Conservation (phyloP, 148 eudicot species). For the Rhododendron vialii region DNA sequence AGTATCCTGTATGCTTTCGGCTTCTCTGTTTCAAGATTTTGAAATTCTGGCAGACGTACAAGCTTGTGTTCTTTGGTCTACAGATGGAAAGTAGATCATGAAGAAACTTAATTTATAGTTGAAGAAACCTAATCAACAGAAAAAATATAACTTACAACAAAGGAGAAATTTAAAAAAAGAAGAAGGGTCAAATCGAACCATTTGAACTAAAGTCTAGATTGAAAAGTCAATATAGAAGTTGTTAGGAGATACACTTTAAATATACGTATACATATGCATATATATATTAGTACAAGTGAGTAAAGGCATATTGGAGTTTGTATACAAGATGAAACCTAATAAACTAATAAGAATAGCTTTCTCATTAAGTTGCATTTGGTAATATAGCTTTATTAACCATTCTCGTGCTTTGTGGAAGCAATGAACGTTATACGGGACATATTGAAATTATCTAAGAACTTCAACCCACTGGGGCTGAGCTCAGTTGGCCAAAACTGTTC, state of each 20-base stretch:
- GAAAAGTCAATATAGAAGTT: neutral
- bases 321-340: too few species aligned
- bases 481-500: neutral
- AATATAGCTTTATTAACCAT: neutral
- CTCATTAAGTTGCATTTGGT: neutral
- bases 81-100: constrained; percentile 8
- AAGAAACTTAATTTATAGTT: neutral
- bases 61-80: constrained; percentile 91
- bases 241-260: neutral
- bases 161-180: neutral
- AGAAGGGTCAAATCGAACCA: neutral
- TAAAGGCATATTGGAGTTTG: too few species aligned
- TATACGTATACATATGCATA: too few species aligned
- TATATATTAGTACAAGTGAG: too few species aligned
- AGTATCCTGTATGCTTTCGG: constrained; percentile 65
- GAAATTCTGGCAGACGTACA: constrained; percentile 44
- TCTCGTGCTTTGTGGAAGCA: neutral
- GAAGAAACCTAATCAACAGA: neutral
- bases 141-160: neutral
- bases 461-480: neutral
- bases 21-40: constrained; percentile 24
- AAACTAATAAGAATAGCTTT: neutral
- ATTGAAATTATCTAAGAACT: neutral
- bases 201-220: neutral
- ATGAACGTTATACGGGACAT: neutral